Evolutionary conservation across 2,329 filamentous ascomycete species (phyloP).

Genomic region (Lachnellula hyalina): DNA sequence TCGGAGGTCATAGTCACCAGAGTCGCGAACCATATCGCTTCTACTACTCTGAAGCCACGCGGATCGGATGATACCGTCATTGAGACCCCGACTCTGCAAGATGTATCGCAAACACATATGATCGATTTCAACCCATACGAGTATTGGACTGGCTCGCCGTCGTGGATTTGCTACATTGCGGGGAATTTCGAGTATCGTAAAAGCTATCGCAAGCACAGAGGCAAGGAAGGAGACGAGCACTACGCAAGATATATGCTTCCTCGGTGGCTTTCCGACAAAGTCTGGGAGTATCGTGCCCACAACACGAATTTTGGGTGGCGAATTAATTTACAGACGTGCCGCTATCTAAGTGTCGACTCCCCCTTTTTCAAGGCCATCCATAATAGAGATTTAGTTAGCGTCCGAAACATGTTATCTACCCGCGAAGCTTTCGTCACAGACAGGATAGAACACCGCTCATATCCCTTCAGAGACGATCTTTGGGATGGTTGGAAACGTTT

Average conservation of each 20-base stretch:
- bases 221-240: background rate
- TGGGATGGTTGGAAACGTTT: background rate
- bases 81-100: background rate
- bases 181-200: slow-evolving; percentile 5
- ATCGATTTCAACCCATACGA: no score
- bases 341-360: background rate
- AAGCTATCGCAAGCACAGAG: background rate
- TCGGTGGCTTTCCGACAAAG: background rate
- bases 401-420: slow-evolving; percentile 5
- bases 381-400: background rate
- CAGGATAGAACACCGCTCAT: background rate
- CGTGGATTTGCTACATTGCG: background rate
- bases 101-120: background rate
- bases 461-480: no score
- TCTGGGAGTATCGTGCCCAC: background rate
- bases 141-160: no score
- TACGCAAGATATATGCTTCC: slow-evolving; percentile 6
- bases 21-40: background rate
- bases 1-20: slow-evolving; percentile 11
- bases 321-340: background rate
- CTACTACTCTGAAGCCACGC: background rate
- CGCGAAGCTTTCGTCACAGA: slow-evolving; percentile 1
- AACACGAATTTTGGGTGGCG: background rate
- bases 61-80: background rate
- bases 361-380: background rate